Conservation (phyloP, 495 filamentous ascomycete species). For the Aspergillus sclerotiicarbonarius region DNA sequence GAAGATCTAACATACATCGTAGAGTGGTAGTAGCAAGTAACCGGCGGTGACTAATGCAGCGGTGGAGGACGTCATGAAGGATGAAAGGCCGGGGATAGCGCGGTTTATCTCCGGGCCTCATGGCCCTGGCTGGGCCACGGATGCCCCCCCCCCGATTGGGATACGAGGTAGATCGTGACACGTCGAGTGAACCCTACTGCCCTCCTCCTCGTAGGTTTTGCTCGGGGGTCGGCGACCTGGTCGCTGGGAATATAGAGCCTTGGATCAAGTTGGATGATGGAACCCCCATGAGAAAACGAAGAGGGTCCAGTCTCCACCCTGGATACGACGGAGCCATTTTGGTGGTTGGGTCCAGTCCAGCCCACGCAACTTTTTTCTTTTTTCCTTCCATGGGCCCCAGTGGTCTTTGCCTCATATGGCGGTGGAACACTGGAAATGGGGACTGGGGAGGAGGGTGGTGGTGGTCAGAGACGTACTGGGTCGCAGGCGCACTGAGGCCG, state of each 20-base stretch:
- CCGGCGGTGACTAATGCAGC: constrained; percentile 6
- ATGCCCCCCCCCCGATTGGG: background rate
- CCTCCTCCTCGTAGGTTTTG: too few species aligned
- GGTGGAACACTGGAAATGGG: too few species aligned
- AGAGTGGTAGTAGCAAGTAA: too few species aligned
- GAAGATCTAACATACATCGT: too few species aligned
- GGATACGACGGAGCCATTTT: background rate
- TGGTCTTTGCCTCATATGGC: too few species aligned
- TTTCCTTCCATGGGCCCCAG: background rate
- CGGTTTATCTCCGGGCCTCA: background rate
- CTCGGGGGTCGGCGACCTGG: background rate
- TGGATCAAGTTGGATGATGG: background rate
- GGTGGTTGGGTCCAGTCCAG: background rate
- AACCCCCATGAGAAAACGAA: background rate
- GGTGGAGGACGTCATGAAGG: constrained; percentile 13
- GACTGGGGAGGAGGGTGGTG: too few species aligned
- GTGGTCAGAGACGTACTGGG: too few species aligned
- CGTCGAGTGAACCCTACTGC: background rate
- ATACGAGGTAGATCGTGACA: constrained; percentile 1
- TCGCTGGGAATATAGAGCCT: background rate
- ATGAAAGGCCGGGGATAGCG: background rate
- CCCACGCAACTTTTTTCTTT: constrained; percentile 9
- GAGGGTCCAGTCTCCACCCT: constrained; percentile 7
- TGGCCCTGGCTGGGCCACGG: background rate
- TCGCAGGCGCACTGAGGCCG: too few species aligned